A percentile compares a stretch with the other conserved stretches of the same genome.
Conservation (phyloP, 495 filamentous ascomycete species). For the Astrothelium subdiscretum region DNA sequence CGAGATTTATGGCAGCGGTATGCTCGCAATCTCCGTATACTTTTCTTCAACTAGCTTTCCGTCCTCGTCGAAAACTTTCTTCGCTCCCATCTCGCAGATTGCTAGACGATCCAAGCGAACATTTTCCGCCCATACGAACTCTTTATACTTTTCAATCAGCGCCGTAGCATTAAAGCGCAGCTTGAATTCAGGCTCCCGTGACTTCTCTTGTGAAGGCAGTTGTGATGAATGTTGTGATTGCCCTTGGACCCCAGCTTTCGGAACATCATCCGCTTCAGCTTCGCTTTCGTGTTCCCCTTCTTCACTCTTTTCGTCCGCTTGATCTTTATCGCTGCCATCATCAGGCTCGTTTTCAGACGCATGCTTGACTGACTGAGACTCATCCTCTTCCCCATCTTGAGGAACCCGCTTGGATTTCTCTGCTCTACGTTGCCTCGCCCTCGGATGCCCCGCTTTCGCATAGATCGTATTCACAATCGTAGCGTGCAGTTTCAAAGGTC, state of each 20-base stretch:
- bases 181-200: not conserved
- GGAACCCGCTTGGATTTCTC: not conserved
- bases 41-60: conserved; percentile 24
- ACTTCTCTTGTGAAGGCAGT: not conserved
- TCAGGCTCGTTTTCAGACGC: not conserved
- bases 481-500: conserved; percentile 70
- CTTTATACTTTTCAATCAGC: conserved; percentile 25
- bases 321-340: not conserved
- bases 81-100: conserved; percentile 33
- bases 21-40: conserved; percentile 25
- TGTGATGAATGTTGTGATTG: not conserved
- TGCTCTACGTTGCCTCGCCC: conserved; percentile 14
- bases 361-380: not conserved
- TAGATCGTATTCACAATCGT: conserved; percentile 87
- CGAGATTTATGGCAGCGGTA: conserved; percentile 1
- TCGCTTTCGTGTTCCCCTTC: not conserved
- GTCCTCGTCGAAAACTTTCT: conserved; percentile 22
- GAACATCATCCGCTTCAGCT: not conserved
- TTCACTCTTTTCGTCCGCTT: not conserved
- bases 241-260: not conserved
- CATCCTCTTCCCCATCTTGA: not conserved
- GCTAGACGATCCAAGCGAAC: conserved; percentile 26
- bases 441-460: conserved; percentile 33
- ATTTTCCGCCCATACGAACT: conserved; percentile 27
- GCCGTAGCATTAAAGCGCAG: conserved; percentile 22